Base-by-base conservation (phyloP, 116 monocot genomes). In the Trichopus zeylanicus region DNA sequence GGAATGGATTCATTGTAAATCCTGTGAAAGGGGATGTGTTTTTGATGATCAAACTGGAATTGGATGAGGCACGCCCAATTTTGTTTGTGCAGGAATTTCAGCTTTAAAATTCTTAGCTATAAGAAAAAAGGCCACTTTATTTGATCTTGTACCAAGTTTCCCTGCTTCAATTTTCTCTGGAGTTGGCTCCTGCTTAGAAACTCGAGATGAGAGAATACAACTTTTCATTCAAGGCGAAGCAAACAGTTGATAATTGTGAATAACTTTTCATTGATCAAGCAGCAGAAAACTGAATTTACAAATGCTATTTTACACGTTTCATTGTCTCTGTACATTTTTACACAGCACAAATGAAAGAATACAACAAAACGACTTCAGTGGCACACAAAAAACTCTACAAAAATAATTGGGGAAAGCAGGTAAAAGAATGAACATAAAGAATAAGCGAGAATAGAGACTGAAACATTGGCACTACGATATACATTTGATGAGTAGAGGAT, bases 401-500 rank as follows among this genome's bases (percentile, higher is more conserved):
- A 66, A 34, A 56, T 38, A 29, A 60, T 24, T 18, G 37, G 59
- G 16, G 4, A 42, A 59, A 16, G n/a, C n/a, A 42, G 13, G 42
- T 15, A 42, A 60, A 71, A 57, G 55, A 71, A 71, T 71, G 66
- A 62, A 71, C 57, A 28, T 55, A 67, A 67, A 61, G 52, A 51
- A 34, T 27, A 23, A 12, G 49, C 15, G 7, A 39, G 12, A 28
- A 28, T 28, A 60, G 42, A 10, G 4, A 16, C 46, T 46, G 10
- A 31, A 51, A 46, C 46, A 38, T 27, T n/a, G n/a, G n/a, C n/a
- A 68, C 70, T 62, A 82, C 12, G 62, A 76, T 67, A 56, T 51
- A 73, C 67, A 64, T 60, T 82, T 73, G 60, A 87, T 76, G 67
- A 47, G 71, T n/a, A 84, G 59, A 53, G 75, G 32, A 22, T 66